A percentile compares a stretch with the other conserved stretches of the same genome.
Evolutionary conservation across 805 yeast genomes (phyloP).

Genomic region (Naumovozyma baii): DNA sequence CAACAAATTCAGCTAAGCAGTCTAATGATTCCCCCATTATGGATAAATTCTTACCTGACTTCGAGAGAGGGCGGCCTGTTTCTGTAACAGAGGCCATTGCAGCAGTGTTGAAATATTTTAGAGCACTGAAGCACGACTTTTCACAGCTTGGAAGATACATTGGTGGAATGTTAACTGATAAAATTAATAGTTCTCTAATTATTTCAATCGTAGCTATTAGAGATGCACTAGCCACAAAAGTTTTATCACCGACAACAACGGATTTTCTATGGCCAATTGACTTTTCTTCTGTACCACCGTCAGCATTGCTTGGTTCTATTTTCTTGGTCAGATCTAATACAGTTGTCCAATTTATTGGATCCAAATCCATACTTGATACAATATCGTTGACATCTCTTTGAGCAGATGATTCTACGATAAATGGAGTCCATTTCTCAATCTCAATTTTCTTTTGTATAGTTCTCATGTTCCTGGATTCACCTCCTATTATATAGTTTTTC

Average conservation of each 20-base stretch:
- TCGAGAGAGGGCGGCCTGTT: constrained; percentile 13
- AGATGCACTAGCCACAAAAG: constrained; percentile 51
- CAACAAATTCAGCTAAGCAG: constrained; percentile 31
- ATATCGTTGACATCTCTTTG: constrained; percentile 46
- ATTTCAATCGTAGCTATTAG: constrained; percentile 32
- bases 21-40: constrained; percentile 37
- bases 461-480: constrained; percentile 44
- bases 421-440: constrained; percentile 73
- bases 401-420: constrained; percentile 38
- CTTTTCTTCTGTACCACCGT: constrained; percentile 2
- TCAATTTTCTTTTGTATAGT: constrained; percentile 44
- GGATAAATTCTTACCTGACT: constrained; percentile 30
- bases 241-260: constrained; percentile 42
- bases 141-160: constrained; percentile 32
- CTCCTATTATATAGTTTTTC: constrained; percentile 45
- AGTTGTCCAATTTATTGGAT: constrained; percentile 41
- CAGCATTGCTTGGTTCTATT: constrained; percentile 6
- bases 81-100: constrained; percentile 20
- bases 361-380: constrained; percentile 37
- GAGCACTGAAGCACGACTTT: constrained; percentile 34
- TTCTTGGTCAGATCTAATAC: constrained; percentile 20
- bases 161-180: constrained; percentile 48
- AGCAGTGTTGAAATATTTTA: constrained; percentile 41
- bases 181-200: constrained; percentile 44
- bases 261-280: constrained; percentile 31